phyloP scores from a whole-genome alignment of 1,139 yeast species.

The Yamadazyma trypodendri region DNA sequence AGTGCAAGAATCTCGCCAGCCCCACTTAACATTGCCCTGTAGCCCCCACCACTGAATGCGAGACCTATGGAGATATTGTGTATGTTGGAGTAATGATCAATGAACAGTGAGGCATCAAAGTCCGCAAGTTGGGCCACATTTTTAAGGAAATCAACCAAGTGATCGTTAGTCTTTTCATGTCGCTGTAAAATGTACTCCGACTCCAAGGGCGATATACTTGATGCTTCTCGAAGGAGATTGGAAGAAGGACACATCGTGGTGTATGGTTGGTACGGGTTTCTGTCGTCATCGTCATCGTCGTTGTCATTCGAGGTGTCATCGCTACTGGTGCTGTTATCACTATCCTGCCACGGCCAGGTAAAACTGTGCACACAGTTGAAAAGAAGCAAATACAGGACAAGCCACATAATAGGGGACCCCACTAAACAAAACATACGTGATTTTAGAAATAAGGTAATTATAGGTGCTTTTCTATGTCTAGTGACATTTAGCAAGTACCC shows the following conservation, averaged over 20 bases:
- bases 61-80: slow-evolving; percentile 42
- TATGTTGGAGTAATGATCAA: slow-evolving; percentile 21
- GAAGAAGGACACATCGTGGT: slow-evolving; percentile 26
- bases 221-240: slow-evolving; percentile 28
- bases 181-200: slow-evolving; percentile 27
- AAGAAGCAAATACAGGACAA: not conserved
- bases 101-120: slow-evolving; percentile 33
- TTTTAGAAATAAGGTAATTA: no score
- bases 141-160: slow-evolving; percentile 30
- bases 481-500: no score
- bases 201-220: slow-evolving; percentile 24
- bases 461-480: no score
- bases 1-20: slow-evolving; percentile 83
- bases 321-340: slow-evolving; percentile 4
- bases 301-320: slow-evolving; percentile 7
- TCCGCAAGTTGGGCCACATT: slow-evolving; percentile 32
- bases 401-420: not conserved
- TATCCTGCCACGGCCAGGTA: slow-evolving; percentile 19
- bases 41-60: slow-evolving; percentile 81
- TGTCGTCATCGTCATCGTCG: slow-evolving; percentile 4
- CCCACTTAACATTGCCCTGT: slow-evolving; percentile 87
- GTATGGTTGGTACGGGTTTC: slow-evolving; percentile 29
- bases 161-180: slow-evolving; percentile 30
- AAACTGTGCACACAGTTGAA: slow-evolving; percentile 7
- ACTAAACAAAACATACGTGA: no score